Base-by-base conservation (phyloP, 768 basidiomycete species). In the Hygrocybe punicea region DNA sequence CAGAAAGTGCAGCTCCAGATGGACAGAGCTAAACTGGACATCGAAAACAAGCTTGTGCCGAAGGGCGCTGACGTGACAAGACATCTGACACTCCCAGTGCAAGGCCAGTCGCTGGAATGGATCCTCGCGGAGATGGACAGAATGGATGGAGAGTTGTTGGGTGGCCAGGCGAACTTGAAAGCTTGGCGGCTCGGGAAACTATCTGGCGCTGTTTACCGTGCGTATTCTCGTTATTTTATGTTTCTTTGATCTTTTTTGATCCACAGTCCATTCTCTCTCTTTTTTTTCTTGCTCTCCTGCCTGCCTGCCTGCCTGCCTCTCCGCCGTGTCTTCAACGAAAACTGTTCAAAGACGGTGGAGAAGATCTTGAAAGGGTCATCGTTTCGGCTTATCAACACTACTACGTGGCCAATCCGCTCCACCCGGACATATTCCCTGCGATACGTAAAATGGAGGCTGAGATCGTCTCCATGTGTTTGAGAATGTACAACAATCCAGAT, bases 371-470 rank as follows among this genome's bases (percentile, higher is more conserved):
- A 63, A 82, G 81, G 53, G 79, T 97, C 51, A 86, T 96, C 60
- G 83, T 87, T 19, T 79, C 87, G 4, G 93, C 93, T 0, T 91
- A 91, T 65, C 78, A 84, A 59, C 84, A 84, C 51, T 97, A 94
- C 62, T 84, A 86, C 46, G 84, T 93, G 51, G 89, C 90, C 24
- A 94, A 96, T 65, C 93, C 94, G 2, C 78, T 98, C 9, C 94
- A 98, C 65, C 93, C 96, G 0, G 92, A 94, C 55, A 85, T 94
- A 44, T 97, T 97, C 72, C 95, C 95, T 1, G 87, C 91, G 0
- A 74, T 97, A 10, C 81, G 96, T 48, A 94, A 96, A 75, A 99
- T 99, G 96, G 96, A 99, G 65, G 91, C 93, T 14, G 95, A 98
- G 66, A 82, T 95, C 24, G 92, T 95, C 44, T 78, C 89, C 9